Conservation (phyloP, 2,329 filamentous ascomycete genomes). For the Hymenoscyphus scutula region DNA sequence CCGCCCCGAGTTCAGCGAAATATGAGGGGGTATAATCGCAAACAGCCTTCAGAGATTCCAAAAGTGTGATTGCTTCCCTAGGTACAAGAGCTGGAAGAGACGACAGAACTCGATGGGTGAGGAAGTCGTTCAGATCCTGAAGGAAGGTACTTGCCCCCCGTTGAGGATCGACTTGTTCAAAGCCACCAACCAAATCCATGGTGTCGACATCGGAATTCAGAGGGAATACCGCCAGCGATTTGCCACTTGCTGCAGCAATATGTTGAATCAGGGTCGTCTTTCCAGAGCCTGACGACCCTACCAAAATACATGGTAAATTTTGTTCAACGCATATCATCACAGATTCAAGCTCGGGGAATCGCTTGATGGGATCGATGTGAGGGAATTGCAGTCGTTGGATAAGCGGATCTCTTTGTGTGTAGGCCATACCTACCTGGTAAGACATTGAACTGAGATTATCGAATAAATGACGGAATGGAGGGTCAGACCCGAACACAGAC, state of each 20-base stretch:
- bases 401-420: conserved; percentile 59
- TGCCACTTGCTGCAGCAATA: conserved; percentile 75
- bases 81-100: conserved; percentile 49
- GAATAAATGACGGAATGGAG: conserved; percentile 58
- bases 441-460: conserved; percentile 64
- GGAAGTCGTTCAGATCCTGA: conserved; percentile 49
- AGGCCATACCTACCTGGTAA: conserved; percentile 78
- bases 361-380: conserved; percentile 48
- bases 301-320: conserved; percentile 84
- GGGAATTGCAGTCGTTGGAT: conserved; percentile 53
- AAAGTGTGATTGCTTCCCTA: conserved; percentile 47
- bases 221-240: conserved; percentile 74
- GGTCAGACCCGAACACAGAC: conserved; percentile 52
- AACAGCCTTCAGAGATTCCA: conserved; percentile 47
- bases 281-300: conserved; percentile 79
- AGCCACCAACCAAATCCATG: conserved; percentile 95
- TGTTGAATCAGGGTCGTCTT: conserved; percentile 81
- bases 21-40: conserved; percentile 20
- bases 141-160: conserved; percentile 66
- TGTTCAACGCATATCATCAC: conserved; percentile 83
- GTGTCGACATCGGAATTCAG: conserved; percentile 95
- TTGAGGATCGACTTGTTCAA: conserved; percentile 86
- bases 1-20: conserved; percentile 33
- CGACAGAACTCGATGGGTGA: conserved; percentile 51
- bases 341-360: conserved; percentile 76